Conservation (phyloP, 768 basidiomycete species). For the Lyophyllum atratum region DNA sequence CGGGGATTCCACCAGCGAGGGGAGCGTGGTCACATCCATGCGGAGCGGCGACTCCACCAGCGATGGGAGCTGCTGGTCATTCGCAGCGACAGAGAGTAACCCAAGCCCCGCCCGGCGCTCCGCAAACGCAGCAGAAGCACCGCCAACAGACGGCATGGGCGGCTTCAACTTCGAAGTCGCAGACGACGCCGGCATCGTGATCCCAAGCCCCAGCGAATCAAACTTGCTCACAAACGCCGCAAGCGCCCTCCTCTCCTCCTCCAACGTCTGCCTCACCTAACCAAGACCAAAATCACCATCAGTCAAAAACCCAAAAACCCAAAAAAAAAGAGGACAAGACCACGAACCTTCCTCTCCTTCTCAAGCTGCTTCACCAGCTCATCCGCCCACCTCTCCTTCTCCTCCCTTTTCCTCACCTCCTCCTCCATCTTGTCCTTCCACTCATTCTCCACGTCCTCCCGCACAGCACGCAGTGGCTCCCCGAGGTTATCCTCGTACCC, state of each 20-base stretch:
- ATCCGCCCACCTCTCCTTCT: slow-evolving; percentile 71
- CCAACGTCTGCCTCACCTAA: slow-evolving; percentile 61
- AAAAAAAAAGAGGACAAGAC: neutral
- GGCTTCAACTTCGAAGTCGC: slow-evolving; percentile 44
- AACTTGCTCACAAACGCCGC: slow-evolving; percentile 83
- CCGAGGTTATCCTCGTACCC: slow-evolving; percentile 77
- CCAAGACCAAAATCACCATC: neutral
- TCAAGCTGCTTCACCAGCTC: slow-evolving; percentile 78
- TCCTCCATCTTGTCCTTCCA: slow-evolving; percentile 62
- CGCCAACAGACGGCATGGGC: slow-evolving; percentile 53
- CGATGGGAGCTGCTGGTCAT: neutral
- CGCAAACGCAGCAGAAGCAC: slow-evolving; percentile 49
- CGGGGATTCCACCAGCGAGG: slow-evolving; percentile 41
- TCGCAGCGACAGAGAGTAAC: slow-evolving; percentile 8
- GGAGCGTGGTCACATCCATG: slow-evolving; percentile 31
- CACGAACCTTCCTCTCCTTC: slow-evolving; percentile 69
- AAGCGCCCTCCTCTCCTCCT: slow-evolving; percentile 77
- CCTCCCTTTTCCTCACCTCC: slow-evolving; percentile 61
- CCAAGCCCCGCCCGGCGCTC: slow-evolving; percentile 43
- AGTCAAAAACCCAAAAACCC: neutral
- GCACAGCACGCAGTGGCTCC: slow-evolving; percentile 63
- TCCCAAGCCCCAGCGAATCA: slow-evolving; percentile 66
- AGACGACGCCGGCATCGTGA: slow-evolving; percentile 26
- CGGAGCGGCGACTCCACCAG: slow-evolving; percentile 51
- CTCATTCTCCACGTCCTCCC: slow-evolving; percentile 76